Conservation (phyloP, 2,329 filamentous ascomycete species). For the Cladosporium oxysporum region DNA sequence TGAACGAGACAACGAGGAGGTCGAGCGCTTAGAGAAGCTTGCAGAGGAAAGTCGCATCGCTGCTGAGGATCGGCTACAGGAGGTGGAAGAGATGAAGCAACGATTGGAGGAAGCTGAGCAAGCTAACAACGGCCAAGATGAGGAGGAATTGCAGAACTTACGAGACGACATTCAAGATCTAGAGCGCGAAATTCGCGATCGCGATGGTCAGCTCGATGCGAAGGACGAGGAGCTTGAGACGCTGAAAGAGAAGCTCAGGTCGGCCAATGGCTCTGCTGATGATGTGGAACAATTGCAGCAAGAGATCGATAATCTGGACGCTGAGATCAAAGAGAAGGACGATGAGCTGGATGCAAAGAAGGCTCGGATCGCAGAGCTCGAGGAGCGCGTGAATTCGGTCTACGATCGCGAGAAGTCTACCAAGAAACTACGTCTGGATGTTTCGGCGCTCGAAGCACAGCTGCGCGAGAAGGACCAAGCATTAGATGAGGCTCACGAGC, state of each 20-base stretch:
- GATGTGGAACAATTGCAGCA: conserved; percentile 63
- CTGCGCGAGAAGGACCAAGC: conserved; percentile 39
- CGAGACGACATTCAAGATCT: conserved; percentile 53
- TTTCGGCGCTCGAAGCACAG: conserved; percentile 37
- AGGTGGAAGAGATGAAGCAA: conserved; percentile 45
- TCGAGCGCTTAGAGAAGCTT: conserved; percentile 50
- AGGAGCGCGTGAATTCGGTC: conserved; percentile 33
- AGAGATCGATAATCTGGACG: conserved; percentile 53
- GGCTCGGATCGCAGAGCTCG: conserved; percentile 34
- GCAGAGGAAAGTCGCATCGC: conserved; percentile 46
- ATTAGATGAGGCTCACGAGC: conserved; percentile 39
- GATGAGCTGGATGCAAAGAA: conserved; percentile 40
- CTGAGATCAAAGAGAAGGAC: conserved; percentile 54
- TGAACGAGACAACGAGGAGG: conserved; percentile 66
- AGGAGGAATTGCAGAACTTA: conserved; percentile 40
- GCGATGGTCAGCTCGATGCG: conserved; percentile 38
- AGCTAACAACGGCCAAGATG: conserved; percentile 32
- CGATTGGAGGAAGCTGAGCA: conserved; percentile 43
- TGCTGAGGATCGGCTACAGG: conserved; percentile 44
- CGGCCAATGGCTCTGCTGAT: conserved; percentile 32
- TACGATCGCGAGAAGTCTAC: conserved; percentile 40
- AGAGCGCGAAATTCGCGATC: conserved; percentile 55
- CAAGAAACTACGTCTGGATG: conserved; percentile 41
- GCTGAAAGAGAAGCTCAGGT: conserved; percentile 43
- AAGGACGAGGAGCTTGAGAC: conserved; percentile 55